phyloP scores from a whole-genome alignment of 2,329 filamentous ascomycete genomes.

The Hymenoscyphus occultus region DNA sequence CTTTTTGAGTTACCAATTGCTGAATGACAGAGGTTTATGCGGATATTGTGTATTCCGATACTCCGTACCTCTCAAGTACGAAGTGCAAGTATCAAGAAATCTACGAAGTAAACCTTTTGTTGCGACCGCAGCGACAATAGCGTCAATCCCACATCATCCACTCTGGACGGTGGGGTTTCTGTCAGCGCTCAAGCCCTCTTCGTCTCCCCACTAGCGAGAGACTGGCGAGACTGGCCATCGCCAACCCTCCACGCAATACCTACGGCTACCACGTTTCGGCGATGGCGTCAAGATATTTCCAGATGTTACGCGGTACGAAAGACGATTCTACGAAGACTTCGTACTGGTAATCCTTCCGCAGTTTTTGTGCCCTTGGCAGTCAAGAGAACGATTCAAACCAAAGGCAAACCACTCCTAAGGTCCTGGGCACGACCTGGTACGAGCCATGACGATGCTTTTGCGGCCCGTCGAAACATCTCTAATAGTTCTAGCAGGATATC shows the following conservation, averaged over 20 bases:
- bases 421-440: neutral
- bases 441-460: slow-evolving; percentile 9
- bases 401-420: slow-evolving; percentile 10
- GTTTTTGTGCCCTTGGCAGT: neutral
- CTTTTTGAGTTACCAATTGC: neutral
- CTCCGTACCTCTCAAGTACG: too few relatives aligned
- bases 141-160: neutral
- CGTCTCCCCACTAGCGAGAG: neutral
- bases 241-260: slow-evolving; percentile 15
- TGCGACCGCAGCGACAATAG: neutral
- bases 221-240: neutral
- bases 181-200: slow-evolving; percentile 9
- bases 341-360: neutral
- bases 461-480: slow-evolving; percentile 14
- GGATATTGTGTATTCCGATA: neutral
- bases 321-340: neutral
- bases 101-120: neutral
- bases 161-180: neutral
- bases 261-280: slow-evolving; percentile 19
- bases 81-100: too few relatives aligned
- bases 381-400: neutral
- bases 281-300: slow-evolving; percentile 21
- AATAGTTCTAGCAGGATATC: neutral
- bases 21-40: neutral
- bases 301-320: neutral